Base-by-base conservation (phyloP, 768 basidiomycete genomes). In the Mycena venus region DNA sequence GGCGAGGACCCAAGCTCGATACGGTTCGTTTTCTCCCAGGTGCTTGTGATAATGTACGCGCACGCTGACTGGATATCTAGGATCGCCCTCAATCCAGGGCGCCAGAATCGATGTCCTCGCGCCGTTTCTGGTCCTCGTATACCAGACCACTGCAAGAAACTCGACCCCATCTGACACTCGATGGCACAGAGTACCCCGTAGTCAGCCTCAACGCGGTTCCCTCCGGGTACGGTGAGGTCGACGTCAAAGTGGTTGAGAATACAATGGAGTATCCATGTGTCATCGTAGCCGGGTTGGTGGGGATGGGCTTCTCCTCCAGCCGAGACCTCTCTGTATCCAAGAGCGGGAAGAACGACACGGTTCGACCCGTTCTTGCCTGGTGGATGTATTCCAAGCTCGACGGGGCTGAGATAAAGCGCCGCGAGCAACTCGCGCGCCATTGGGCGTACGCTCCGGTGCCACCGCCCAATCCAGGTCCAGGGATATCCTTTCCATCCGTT, bases 261-360 rank as follows among this genome's bases (percentile, higher is more conserved):
- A 55, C 40, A n/a, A n/a, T 14, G 1, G 23, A 14, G 12, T 23
- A 53, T 4, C 12, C 47, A 1, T 58, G 42, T 17, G 55, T 44
- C 27, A 58, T 58, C 14, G 40, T 68, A 10, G 53, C 55, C 3
- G 66, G 66, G 1, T 23, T 68, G 38, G 53, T 68, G 21, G 66
- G 66, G 10, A 68, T 68, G 66, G 66, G 66, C 8, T 68, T 68
- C 19, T 58, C 66, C 27, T 68, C 42, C 29, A 68, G 66, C 38
- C 66, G 55, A 53, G 40, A 61, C 21, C 27, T 3, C 29, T 3
- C 44, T 2, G 62, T 64, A 1, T 64, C 62, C 5, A 1, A 25
- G 17, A 51, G 29, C 31, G 62, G 62, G 29, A 64, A n/a, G 44
- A 64, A 64, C 31, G 62, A 64, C 29, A 62, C 61, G n/a, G 29